These are phyloP conservation scores for Leccinum longicurvipes DNA, from an alignment of 768 basidiomycete species.

Conservation along the genomic window DNA sequence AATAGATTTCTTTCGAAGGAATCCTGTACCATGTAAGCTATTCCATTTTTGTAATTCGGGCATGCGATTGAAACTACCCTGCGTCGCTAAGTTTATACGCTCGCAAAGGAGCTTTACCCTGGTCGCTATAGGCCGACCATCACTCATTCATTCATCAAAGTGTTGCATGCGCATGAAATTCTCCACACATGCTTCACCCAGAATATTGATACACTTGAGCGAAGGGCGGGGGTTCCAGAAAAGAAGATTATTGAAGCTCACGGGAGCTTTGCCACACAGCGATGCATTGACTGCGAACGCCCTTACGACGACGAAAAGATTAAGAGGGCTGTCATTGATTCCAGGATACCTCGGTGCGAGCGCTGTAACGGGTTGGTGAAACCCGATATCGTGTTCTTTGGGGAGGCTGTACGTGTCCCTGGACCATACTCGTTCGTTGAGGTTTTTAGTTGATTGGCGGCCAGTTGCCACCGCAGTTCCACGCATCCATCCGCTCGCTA, in stretches of 20 bases:
- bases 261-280: slow-evolving; percentile 87
- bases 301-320: slow-evolving; percentile 67
- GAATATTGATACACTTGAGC: slow-evolving; percentile 91
- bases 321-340: slow-evolving; percentile 55
- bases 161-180: slow-evolving; percentile 66
- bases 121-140: slow-evolving; percentile 84
- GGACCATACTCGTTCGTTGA: neutral
- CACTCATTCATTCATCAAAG: slow-evolving; percentile 85
- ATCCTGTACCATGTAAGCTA: slow-evolving; percentile 73
- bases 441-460: neutral
- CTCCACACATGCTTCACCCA: slow-evolving; percentile 84
- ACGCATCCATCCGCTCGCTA: slow-evolving; percentile 50
- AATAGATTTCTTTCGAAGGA: slow-evolving; percentile 75
- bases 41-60: neutral
- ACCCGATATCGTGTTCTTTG: slow-evolving; percentile 96
- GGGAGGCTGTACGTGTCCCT: slow-evolving; percentile 57
- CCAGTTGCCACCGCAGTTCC: slow-evolving; percentile 75
- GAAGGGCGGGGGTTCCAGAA: slow-evolving; percentile 71
- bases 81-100: slow-evolving; percentile 64
- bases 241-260: slow-evolving; percentile 90
- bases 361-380: slow-evolving; percentile 74
- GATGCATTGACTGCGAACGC: slow-evolving; percentile 71
- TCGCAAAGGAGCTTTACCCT: slow-evolving; percentile 92
- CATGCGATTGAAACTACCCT: neutral
- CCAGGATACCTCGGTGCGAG: slow-evolving; percentile 59